Evolutionary conservation across 2,329 filamentous ascomycete species (phyloP).

Genomic region (Beauveria bassiana): DNA sequence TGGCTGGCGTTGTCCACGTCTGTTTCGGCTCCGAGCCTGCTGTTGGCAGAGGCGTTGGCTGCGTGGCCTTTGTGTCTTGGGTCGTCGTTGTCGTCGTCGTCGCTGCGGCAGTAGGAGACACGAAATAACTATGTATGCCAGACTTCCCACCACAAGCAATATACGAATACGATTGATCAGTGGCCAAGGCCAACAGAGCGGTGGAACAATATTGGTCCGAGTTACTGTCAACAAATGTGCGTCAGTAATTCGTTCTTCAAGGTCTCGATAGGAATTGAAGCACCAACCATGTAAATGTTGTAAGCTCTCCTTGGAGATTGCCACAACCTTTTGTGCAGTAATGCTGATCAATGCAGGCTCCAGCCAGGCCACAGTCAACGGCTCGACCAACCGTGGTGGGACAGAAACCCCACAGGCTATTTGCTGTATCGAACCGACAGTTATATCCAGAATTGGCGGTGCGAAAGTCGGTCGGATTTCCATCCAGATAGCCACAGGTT

Average conservation of each 20-base stretch:
- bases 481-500: slow-evolving; percentile 10
- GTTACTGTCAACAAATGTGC: not conserved
- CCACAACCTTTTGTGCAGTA: slow-evolving; percentile 23
- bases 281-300: slow-evolving; percentile 29
- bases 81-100: slow-evolving; percentile 1
- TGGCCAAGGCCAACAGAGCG: slow-evolving; percentile 23
- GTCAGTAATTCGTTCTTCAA: not conserved
- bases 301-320: slow-evolving; percentile 15
- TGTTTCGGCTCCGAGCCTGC: not conserved
- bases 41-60: not conserved
- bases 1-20: not conserved
- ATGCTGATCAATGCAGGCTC: slow-evolving; percentile 1
- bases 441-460: slow-evolving; percentile 6
- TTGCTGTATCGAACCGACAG: slow-evolving; percentile 1
- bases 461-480: not conserved
- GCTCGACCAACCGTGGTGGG: slow-evolving; percentile 1
- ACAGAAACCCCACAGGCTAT: slow-evolving; percentile 8
- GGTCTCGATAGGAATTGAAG: not conserved
- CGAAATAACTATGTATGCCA: slow-evolving; percentile 19
- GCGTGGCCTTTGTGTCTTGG: slow-evolving; percentile 7
- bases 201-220: slow-evolving; percentile 24
- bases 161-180: slow-evolving; percentile 28
- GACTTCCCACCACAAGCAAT: slow-evolving; percentile 25
- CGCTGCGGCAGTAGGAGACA: slow-evolving; percentile 14
- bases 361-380: slow-evolving; percentile 6